These are phyloP conservation scores for Solanum chiquidenum DNA, from an alignment of 257 asterid genomes.

Conservation along the genomic window DNA sequence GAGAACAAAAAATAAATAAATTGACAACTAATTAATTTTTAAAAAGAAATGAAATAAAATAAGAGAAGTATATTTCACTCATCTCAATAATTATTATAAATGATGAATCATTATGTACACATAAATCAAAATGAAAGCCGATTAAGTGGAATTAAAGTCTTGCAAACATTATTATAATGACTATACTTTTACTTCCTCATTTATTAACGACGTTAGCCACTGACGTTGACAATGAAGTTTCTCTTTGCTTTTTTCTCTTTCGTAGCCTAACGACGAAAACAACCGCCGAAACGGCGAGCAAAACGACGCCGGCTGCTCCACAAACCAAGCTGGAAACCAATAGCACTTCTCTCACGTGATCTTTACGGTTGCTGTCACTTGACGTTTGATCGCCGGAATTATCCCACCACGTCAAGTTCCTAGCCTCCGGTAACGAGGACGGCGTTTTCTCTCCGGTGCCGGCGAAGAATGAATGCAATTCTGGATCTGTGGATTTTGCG, in stretches of 20 bases:
- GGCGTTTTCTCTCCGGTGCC: conserved; percentile 8
- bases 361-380: background rate
- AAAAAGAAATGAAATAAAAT: background rate
- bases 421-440: conserved; percentile 58
- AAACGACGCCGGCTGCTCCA: conserved; percentile 1
- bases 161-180: background rate
- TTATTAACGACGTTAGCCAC: background rate
- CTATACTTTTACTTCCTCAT: background rate
- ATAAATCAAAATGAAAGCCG: background rate
- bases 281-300: background rate
- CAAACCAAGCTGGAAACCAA: conserved; percentile 6
- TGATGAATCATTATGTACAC: background rate
- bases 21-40: background rate
- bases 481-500: background rate
- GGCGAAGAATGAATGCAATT: conserved; percentile 38
- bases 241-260: conserved; percentile 4
- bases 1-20: too few species aligned
- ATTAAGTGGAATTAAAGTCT: background rate
- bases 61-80: background rate
- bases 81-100: background rate
- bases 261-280: background rate
- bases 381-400: conserved; percentile 13
- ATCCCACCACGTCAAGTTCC: conserved; percentile 38
- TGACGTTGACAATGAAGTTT: conserved; percentile 4
- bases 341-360: background rate